phyloP scores from a whole-genome alignment of 73 alveolate genomes.

The Paramecium bursaria region DNA sequence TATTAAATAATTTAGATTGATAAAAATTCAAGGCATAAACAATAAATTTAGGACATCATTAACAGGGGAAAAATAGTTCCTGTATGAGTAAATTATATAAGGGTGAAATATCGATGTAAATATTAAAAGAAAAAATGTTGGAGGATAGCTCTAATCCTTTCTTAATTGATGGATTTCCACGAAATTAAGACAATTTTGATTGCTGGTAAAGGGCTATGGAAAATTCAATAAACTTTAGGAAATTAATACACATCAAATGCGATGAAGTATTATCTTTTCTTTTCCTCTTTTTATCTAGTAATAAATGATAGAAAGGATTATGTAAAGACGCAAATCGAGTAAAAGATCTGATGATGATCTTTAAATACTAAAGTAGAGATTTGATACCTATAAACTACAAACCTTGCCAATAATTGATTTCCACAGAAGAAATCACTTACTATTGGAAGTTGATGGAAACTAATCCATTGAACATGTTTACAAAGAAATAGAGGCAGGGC shows the following conservation, averaged over 20 bases:
- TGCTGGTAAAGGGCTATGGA: slow-evolving; percentile 83
- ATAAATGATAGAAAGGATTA: slow-evolving; percentile 86
- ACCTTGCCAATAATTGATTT: slow-evolving; percentile 92
- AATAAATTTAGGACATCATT: slow-evolving; percentile 78
- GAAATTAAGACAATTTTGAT: slow-evolving; percentile 82
- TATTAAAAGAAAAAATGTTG: slow-evolving; percentile 75
- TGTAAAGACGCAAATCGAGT: slow-evolving; percentile 84
- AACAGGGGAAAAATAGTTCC: slow-evolving; percentile 85
- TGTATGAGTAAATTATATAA: slow-evolving; percentile 25
- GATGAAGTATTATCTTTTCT: background rate
- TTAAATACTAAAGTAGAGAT: slow-evolving; percentile 91
- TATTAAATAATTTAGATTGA: slow-evolving; percentile 60
- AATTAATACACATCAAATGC: slow-evolving; percentile 51
- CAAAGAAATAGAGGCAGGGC: no score
- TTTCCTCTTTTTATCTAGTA: slow-evolving; percentile 59
- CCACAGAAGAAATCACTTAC: no score
- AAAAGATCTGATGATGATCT: slow-evolving; percentile 96
- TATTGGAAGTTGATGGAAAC: no score
- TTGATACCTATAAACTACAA: slow-evolving; percentile 85
- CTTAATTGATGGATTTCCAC: slow-evolving; percentile 87
- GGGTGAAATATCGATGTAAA: slow-evolving; percentile 68
- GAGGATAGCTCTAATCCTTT: slow-evolving; percentile 72
- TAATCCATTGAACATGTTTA: no score
- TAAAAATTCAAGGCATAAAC: slow-evolving; percentile 71
- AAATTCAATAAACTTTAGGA: slow-evolving; percentile 51